These are phyloP conservation scores for Sanguinoderma infundibulare DNA, from an alignment of 1,284 basidiomycete species.

Conservation along the genomic window DNA sequence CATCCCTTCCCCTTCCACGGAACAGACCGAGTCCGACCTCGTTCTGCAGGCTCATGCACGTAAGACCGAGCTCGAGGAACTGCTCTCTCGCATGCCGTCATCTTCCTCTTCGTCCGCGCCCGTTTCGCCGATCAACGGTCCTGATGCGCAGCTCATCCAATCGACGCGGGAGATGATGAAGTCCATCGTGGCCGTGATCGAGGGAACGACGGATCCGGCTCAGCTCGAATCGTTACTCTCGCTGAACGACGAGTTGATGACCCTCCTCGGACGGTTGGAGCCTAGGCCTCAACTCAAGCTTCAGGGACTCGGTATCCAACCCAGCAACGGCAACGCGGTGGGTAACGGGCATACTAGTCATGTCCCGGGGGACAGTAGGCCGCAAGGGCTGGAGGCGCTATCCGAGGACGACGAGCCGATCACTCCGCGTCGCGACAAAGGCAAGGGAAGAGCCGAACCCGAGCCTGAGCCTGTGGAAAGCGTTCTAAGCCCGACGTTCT, in stretches of 20 bases:
- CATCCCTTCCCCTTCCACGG: conserved; percentile 25
- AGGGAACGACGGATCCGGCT: conserved; percentile 59
- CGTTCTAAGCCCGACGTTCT: conserved; percentile 73
- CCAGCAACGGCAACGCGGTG: conserved; percentile 20
- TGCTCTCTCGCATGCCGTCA: conserved; percentile 43
- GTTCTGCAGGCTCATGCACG: conserved; percentile 54
- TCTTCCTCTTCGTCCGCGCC: conserved; percentile 36
- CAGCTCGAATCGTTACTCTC: conserved; percentile 68
- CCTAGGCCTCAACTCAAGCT: conserved; percentile 41
- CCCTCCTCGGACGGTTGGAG: conserved; percentile 50
- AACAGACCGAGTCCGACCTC: conserved; percentile 58
- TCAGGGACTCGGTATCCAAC: conserved; percentile 51
- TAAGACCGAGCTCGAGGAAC: conserved; percentile 53
- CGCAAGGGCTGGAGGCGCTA: background rate
- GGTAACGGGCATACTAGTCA: conserved; percentile 28
- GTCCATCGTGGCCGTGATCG: conserved; percentile 62
- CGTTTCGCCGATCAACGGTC: conserved; percentile 24
- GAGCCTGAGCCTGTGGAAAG: conserved; percentile 69
- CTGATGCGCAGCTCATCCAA: conserved; percentile 45
- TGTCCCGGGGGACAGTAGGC: conserved; percentile 26
- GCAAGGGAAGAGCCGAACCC: conserved; percentile 70
- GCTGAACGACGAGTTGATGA: conserved; percentile 74
- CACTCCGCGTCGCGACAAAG: conserved; percentile 75
- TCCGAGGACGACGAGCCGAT: conserved; percentile 45
- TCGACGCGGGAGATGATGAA: conserved; percentile 57